Conservation (phyloP, 2,329 filamentous ascomycete genomes). For the Aspergillus melleus region DNA sequence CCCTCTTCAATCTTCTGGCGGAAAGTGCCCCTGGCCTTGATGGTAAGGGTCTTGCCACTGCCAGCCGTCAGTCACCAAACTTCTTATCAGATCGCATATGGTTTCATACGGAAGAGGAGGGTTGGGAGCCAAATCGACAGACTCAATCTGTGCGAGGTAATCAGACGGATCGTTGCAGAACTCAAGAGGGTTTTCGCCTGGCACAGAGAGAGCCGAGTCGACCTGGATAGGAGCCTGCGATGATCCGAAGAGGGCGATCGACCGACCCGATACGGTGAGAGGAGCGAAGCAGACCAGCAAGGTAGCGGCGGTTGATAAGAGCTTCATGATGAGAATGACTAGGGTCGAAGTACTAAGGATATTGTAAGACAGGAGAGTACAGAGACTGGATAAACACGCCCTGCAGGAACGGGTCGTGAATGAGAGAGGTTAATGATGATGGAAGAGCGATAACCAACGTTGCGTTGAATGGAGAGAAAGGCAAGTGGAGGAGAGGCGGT, state of each 20-base stretch:
- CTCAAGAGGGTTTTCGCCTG: constrained; percentile 80
- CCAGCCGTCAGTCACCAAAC: constrained; percentile 13
- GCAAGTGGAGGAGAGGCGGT: constrained; percentile 13
- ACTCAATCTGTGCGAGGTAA: constrained; percentile 74
- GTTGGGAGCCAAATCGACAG: constrained; percentile 80
- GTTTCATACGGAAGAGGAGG: constrained; percentile 76
- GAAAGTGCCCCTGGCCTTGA: constrained; percentile 76
- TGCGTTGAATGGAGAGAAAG: background rate
- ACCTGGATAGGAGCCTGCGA: constrained; percentile 51
- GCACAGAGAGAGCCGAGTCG: constrained; percentile 62
- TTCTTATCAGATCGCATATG: background rate
- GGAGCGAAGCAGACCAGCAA: constrained; percentile 48
- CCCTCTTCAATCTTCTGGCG: constrained; percentile 71
- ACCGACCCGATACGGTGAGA: constrained; percentile 45
- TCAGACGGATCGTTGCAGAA: constrained; percentile 70
- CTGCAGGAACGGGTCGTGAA: background rate
- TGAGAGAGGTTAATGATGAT: background rate
- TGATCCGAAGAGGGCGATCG: constrained; percentile 50
- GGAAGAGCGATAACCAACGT: background rate
- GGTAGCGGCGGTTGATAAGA: constrained; percentile 34
- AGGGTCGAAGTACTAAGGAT: background rate
- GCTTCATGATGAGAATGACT: constrained; percentile 38
- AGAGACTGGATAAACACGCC: background rate
- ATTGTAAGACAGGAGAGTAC: background rate
- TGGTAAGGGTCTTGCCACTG: constrained; percentile 75